Evolutionary conservation across 2,329 filamentous ascomycete genomes (phyloP).

Genomic region (Ophiostoma piceae): DNA sequence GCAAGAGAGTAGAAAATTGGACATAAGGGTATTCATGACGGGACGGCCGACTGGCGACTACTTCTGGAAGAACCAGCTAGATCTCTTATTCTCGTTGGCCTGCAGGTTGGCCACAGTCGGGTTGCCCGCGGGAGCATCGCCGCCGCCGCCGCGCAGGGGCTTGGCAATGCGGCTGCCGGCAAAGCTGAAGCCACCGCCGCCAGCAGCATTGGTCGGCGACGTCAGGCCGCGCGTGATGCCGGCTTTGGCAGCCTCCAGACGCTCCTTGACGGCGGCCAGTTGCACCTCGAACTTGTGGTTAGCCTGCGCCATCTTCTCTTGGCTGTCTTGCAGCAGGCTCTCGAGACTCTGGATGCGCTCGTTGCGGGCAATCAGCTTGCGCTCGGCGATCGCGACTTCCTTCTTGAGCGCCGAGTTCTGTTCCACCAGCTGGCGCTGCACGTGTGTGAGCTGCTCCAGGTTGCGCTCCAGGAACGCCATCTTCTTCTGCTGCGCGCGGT

Average conservation of each 20-base stretch:
- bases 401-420: slow-evolving; percentile 97
- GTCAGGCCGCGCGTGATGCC: slow-evolving; percentile 79
- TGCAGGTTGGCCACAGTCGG: slow-evolving; percentile 55
- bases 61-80: slow-evolving; percentile 42
- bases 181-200: slow-evolving; percentile 63
- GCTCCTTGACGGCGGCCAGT: slow-evolving; percentile 94
- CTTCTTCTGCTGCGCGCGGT: slow-evolving; percentile 99
- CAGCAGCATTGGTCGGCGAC: slow-evolving; percentile 45
- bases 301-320: slow-evolving; percentile 94
- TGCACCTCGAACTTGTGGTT: slow-evolving; percentile 99
- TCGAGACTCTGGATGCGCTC: slow-evolving; percentile 95
- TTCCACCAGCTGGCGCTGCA: slow-evolving; percentile 95
- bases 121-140: slow-evolving; percentile 41
- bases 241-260: slow-evolving; percentile 88
- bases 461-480: slow-evolving; percentile 99
- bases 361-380: slow-evolving; percentile 92
- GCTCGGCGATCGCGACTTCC: slow-evolving; percentile 96
- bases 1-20: not conserved
- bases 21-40: not conserved
- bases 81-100: slow-evolving; percentile 63
- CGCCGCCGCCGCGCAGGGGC: slow-evolving; percentile 59
- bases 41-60: slow-evolving; percentile 14
- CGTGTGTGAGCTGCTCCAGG: slow-evolving; percentile 92
- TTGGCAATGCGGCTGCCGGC: slow-evolving; percentile 64
- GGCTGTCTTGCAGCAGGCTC: slow-evolving; percentile 86